Conservation (phyloP, 2,329 filamentous ascomycete species). For the Alternaria sp. region DNA sequence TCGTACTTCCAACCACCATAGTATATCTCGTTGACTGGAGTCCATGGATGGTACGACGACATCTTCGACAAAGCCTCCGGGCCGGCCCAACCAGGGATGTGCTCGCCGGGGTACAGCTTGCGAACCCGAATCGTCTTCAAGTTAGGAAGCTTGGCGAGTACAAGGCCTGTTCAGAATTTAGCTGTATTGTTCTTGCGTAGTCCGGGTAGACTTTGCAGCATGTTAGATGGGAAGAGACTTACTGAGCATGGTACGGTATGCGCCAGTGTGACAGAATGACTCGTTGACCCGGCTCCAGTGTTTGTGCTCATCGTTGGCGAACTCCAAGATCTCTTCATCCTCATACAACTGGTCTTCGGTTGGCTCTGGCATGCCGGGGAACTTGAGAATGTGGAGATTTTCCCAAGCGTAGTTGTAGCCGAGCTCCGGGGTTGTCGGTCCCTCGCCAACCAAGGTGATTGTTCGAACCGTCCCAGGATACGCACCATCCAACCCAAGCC, state of each 20-base stretch:
- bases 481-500: background rate
- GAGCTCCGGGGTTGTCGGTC: background rate
- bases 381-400: background rate
- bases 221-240: background rate
- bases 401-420: background rate
- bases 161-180: background rate
- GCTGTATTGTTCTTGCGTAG: background rate
- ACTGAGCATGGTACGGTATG: constrained; percentile 19
- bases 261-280: constrained; percentile 16
- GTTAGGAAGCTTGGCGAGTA: constrained; percentile 12
- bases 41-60: constrained; percentile 15
- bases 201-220: background rate
- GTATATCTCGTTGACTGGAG: constrained; percentile 18
- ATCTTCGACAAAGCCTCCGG: constrained; percentile 9
- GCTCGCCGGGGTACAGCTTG: constrained; percentile 23
- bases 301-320: constrained; percentile 9
- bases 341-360: constrained; percentile 1
- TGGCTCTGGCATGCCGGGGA: background rate
- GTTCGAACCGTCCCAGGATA: background rate
- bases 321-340: constrained; percentile 10
- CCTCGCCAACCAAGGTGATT: constrained; percentile 18
- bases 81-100: constrained; percentile 20
- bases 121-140: constrained; percentile 15
- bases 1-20: constrained; percentile 32
- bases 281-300: constrained; percentile 3